phyloP scores from a whole-genome alignment of 495 filamentous ascomycete genomes.

The Letharia lupina region DNA sequence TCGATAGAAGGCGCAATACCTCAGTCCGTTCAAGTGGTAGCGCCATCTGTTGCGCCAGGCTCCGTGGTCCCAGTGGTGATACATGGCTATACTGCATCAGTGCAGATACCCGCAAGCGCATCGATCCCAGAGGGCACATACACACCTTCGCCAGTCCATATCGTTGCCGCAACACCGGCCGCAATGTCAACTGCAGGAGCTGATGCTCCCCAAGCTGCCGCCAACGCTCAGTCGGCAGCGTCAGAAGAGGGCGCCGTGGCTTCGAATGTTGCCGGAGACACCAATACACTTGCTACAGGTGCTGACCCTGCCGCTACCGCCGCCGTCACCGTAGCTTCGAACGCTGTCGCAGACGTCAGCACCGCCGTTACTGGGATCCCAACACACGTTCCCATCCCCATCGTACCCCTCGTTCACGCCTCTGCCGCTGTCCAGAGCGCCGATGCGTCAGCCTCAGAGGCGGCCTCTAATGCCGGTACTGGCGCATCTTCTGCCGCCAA shows the following conservation, averaged over 20 bases:
- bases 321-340: background rate
- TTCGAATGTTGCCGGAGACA: slow-evolving; percentile 17
- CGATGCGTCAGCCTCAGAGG: slow-evolving; percentile 4
- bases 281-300: slow-evolving; percentile 3
- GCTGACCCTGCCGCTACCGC: background rate
- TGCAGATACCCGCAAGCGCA: slow-evolving; percentile 15
- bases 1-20: slow-evolving; percentile 11
- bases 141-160: slow-evolving; percentile 11
- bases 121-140: slow-evolving; percentile 17
- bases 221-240: slow-evolving; percentile 18
- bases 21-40: slow-evolving; percentile 10
- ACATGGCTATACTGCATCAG: slow-evolving; percentile 11
- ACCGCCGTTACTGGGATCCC: background rate
- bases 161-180: slow-evolving; percentile 9
- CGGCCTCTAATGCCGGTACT: slow-evolving; percentile 14
- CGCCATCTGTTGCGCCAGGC: slow-evolving; percentile 16
- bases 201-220: background rate
- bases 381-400: slow-evolving; percentile 8
- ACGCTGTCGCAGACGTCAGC: background rate
- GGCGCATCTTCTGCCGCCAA: slow-evolving; percentile 4
- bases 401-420: slow-evolving; percentile 11
- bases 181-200: slow-evolving; percentile 1
- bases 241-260: slow-evolving; percentile 16
- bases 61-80: slow-evolving; percentile 18
- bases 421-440: slow-evolving; percentile 12